Evolutionary conservation across 2,329 filamentous ascomycete genomes (phyloP).

Genomic region (Xylaria sp.): DNA sequence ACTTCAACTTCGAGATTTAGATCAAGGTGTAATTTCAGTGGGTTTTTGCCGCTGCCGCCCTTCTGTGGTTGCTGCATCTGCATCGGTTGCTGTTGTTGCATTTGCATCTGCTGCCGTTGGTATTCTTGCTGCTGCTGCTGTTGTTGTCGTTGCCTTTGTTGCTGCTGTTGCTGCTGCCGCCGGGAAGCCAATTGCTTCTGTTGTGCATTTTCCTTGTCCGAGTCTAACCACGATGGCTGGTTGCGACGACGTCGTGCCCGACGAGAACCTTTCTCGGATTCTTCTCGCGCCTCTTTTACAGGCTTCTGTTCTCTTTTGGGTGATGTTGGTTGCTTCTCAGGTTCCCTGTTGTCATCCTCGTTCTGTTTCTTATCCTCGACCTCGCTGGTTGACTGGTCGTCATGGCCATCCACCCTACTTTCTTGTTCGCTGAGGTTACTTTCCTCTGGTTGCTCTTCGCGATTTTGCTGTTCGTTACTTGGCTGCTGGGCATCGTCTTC

Average conservation of each 20-base stretch:
- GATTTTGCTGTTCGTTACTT: conserved; percentile 16
- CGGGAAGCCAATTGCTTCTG: conserved; percentile 47
- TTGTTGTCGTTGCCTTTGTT: conserved; percentile 31
- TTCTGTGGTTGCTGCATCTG: conserved; percentile 43
- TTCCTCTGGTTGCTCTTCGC: conserved; percentile 29
- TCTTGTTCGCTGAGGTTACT: conserved; percentile 14
- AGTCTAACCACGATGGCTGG: conserved; percentile 46
- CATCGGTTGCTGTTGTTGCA: conserved; percentile 39
- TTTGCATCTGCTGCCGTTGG: conserved; percentile 45
- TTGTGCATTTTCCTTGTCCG: conserved; percentile 44
- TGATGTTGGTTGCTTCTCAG: conserved; percentile 46
- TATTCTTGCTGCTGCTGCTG: conserved; percentile 41
- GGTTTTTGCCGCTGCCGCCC: conserved; percentile 56
- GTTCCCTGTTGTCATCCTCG: conserved; percentile 31
- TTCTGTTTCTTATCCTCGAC: conserved; percentile 28
- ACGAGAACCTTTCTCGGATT: conserved; percentile 44
- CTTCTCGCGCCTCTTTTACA: conserved; percentile 38
- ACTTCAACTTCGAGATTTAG: conserved; percentile 87
- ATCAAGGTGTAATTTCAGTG: conserved; percentile 78
- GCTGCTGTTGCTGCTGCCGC: conserved; percentile 39
- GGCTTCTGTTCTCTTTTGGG: conserved; percentile 50
- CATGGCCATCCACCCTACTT: conserved; percentile 25
- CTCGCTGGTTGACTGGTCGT: conserved; percentile 17
- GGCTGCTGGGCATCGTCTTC: conserved; percentile 17
- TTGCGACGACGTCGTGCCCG: conserved; percentile 47